Evolutionary conservation across 2,329 filamentous ascomycete genomes (phyloP).

Genomic region (Drechslera avenae): DNA sequence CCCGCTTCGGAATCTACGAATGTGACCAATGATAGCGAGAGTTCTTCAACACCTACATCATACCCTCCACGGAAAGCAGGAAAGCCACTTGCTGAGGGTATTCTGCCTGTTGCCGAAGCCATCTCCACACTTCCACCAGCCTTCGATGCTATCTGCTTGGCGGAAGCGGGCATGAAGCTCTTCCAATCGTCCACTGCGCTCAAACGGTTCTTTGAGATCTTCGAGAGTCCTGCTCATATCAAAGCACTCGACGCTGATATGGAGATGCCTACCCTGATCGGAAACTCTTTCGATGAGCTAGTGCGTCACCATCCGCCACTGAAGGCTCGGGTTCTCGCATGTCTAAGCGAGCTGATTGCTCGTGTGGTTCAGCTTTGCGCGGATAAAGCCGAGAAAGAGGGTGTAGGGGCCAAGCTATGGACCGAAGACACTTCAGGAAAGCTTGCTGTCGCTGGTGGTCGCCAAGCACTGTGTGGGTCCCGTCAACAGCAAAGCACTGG

Average conservation of each 20-base stretch:
- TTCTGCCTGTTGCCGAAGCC: conserved; percentile 85
- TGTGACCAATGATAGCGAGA: conserved; percentile 22
- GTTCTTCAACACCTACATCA: conserved; percentile 12
- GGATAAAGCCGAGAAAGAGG: conserved; percentile 68
- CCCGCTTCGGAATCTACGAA: conserved; percentile 27
- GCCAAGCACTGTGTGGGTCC: conserved; percentile 50
- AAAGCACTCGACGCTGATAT: conserved; percentile 78
- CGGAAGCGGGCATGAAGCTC: conserved; percentile 82
- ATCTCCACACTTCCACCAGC: conserved; percentile 85
- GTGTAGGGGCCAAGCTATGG: conserved; percentile 81
- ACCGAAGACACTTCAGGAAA: conserved; percentile 64
- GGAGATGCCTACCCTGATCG: conserved; percentile 74
- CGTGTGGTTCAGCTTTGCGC: conserved; percentile 77
- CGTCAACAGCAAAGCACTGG: conserved; percentile 41
- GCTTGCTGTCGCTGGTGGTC: conserved; percentile 63
- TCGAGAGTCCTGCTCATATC: conserved; percentile 88
- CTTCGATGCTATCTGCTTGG: conserved; percentile 92
- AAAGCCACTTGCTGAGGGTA: conserved; percentile 65
- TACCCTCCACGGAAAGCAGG: conserved; percentile 33
- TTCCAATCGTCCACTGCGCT: conserved; percentile 83
- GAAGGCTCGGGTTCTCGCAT: conserved; percentile 77
- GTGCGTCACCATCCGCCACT: conserved; percentile 89
- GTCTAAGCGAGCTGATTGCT: conserved; percentile 87
- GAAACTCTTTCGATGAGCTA: conserved; percentile 89
- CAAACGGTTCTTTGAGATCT: conserved; percentile 92